Evolutionary conservation across 371 early-diverging fungal genomes (phyloP).

Genomic region (Aphelidium insulamus): DNA sequence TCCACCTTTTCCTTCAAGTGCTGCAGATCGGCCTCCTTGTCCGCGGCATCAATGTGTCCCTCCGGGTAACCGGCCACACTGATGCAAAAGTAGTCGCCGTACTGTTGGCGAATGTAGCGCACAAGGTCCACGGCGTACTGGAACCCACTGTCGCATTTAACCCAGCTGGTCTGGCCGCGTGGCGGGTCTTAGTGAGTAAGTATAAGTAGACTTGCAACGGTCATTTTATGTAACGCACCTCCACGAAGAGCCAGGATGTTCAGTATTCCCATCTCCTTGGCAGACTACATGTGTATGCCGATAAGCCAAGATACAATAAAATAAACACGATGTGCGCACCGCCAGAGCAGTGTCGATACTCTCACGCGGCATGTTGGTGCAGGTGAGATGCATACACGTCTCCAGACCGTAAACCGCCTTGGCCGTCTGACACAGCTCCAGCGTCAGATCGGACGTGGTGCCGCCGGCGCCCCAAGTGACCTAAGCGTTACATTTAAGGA

Average conservation of each 20-base stretch:
- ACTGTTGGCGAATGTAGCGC: slow-evolving; percentile 57
- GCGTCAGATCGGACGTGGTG: slow-evolving; percentile 61
- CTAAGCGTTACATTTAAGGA: too few relatives aligned
- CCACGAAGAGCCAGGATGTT: slow-evolving; percentile 89
- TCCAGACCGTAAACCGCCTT: slow-evolving; percentile 82
- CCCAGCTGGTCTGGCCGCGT: slow-evolving; percentile 58
- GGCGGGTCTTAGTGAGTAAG: slow-evolving; percentile 40
- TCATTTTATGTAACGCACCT: slow-evolving; percentile 8
- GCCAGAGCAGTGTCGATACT: slow-evolving; percentile 61
- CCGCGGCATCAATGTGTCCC: slow-evolving; percentile 53
- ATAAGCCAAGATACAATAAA: too few relatives aligned
- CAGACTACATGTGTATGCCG: too few relatives aligned
- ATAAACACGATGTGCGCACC: slow-evolving; percentile 12
- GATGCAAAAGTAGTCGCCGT: slow-evolving; percentile 87
- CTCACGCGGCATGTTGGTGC: slow-evolving; percentile 79
- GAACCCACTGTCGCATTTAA: slow-evolving; percentile 54
- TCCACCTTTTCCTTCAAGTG: slow-evolving; percentile 68
- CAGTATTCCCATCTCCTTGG: slow-evolving; percentile 75
- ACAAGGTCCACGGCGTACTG: slow-evolving; percentile 64
- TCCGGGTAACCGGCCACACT: slow-evolving; percentile 90
- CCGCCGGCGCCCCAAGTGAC: slow-evolving; percentile 96
- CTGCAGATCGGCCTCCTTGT: slow-evolving; percentile 45
- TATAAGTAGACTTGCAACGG: slow-evolving; percentile 7
- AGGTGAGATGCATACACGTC: slow-evolving; percentile 90
- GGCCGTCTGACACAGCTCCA: slow-evolving; percentile 62